phyloP scores from a whole-genome alignment of 768 basidiomycete species.

The Termitomyces sp. region DNA sequence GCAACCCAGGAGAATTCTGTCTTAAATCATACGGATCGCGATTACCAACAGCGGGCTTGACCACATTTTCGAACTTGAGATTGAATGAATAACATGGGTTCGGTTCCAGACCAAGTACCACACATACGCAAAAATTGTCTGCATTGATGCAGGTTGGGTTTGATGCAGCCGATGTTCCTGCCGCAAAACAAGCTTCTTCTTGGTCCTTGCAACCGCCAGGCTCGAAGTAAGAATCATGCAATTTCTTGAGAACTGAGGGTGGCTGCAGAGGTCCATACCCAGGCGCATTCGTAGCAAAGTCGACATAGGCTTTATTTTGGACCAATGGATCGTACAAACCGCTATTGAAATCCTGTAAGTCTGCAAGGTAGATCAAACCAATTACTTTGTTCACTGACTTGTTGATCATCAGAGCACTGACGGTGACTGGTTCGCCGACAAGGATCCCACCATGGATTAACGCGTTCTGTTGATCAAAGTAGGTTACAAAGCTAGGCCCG shows the following conservation, averaged over 20 bases:
- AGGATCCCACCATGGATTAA: slow-evolving; percentile 38
- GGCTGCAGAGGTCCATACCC: slow-evolving; percentile 61
- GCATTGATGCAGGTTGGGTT: slow-evolving; percentile 45
- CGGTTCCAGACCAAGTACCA: slow-evolving; percentile 7
- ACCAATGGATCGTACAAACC: slow-evolving; percentile 65
- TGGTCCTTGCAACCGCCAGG: slow-evolving; percentile 48
- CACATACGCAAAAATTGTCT: slow-evolving; percentile 50
- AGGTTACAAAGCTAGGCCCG: slow-evolving; percentile 58
- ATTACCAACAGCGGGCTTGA: slow-evolving; percentile 44
- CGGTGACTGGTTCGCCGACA: slow-evolving; percentile 42
- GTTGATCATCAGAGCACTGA: slow-evolving; percentile 62
- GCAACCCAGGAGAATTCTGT: slow-evolving; percentile 44
- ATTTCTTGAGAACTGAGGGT: slow-evolving; percentile 33
- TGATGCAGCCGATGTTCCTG: slow-evolving; percentile 39
- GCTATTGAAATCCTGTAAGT: slow-evolving; percentile 22
- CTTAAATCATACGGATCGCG: slow-evolving; percentile 52
- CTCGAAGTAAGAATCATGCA: slow-evolving; percentile 43
- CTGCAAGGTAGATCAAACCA: not conserved
- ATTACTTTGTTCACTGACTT: slow-evolving; percentile 29
- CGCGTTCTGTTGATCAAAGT: slow-evolving; percentile 57
- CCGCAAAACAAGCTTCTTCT: slow-evolving; percentile 50
- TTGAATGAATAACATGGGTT: not conserved
- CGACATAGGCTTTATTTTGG: slow-evolving; percentile 55
- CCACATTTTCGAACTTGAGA: slow-evolving; percentile 38
- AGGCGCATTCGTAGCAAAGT: slow-evolving; percentile 56